Evolutionary conservation across 768 basidiomycete genomes (phyloP).

Genomic region (Austroboletus eburneus): DNA sequence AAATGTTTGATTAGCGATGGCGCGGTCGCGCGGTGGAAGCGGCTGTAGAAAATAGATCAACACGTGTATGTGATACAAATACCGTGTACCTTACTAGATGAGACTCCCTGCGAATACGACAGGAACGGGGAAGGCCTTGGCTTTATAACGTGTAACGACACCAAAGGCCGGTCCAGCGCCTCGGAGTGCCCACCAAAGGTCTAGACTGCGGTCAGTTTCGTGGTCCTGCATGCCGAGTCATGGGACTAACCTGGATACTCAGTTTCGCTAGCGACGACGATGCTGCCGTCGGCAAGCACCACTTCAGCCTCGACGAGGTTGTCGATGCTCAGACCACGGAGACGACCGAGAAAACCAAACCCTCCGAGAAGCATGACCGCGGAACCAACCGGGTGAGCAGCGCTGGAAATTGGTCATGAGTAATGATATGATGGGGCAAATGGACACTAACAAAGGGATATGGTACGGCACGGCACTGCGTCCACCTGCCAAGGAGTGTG

Average conservation of each 20-base stretch:
- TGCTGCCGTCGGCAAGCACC: conserved; percentile 86
- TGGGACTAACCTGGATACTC: conserved; percentile 57
- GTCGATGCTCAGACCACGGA: conserved; percentile 85
- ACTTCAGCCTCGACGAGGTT: conserved; percentile 90
- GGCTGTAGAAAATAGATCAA: conserved; percentile 41
- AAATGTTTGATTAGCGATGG: conserved; percentile 88
- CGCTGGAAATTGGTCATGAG: conserved; percentile 37
- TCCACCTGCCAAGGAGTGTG: conserved; percentile 45
- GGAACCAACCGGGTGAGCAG: conserved; percentile 77
- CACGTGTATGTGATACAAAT: not conserved
- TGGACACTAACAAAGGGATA: conserved; percentile 61
- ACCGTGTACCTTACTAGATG: conserved; percentile 63
- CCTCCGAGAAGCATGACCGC: conserved; percentile 82
- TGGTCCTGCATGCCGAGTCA: not conserved
- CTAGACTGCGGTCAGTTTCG: conserved; percentile 34
- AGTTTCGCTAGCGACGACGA: conserved; percentile 70
- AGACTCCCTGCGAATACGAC: conserved; percentile 91
- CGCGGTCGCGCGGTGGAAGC: conserved; percentile 83
- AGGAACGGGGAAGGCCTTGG: conserved; percentile 83
- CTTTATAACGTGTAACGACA: conserved; percentile 85
- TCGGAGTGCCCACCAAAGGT: conserved; percentile 85
- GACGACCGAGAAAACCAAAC: conserved; percentile 81
- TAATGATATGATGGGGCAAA: conserved; percentile 4
- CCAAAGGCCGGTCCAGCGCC: conserved; percentile 83
- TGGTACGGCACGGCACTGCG: conserved; percentile 69